Base-by-base conservation (phyloP, 305 asterid species). In the Fraxinus platypoda region DNA sequence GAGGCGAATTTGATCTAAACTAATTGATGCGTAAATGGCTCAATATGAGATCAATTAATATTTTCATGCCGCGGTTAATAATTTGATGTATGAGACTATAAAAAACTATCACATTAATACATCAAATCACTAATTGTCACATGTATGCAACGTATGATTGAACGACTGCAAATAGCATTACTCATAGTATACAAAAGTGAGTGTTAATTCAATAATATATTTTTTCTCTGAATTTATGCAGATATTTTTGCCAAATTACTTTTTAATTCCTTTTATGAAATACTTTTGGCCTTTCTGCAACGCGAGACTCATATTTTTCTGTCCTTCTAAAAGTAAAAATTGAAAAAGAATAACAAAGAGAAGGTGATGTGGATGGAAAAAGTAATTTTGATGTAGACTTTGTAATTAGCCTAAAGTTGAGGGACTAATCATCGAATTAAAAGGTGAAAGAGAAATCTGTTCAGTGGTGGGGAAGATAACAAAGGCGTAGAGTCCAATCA, bases 401-500 rank as follows among this genome's bases (percentile, higher is more conserved):
- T 25, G 72, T 64, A 21, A 64, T 64, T 64, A 64, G 33, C 72
- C 72, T 57, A 64, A 21, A 64, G 33, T 64, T 64, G 15, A 25
- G 72, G 72, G 72, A 64, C 33, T 64, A 64, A 25, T 21, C 33
- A 64, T 64, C 13, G 12, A 23, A 64, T 8, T 8, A 19, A 64
- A 64, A 64, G 33, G 72, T 8, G 33, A 25, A 21, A 64, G 11
- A 25, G 72, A 64, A 64, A 64, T 64, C 26, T 64, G 17, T 17
- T 8, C 17, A 9, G 72, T 64, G 72, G 72, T 8, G 72, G 72
- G 33, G 15, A 64, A 64, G 72, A 64, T 3, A 28, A 81, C 38
- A 75, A 64, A 84, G 82, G 57, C 66, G 73, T 74, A 46, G 74
- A 13, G 85, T 81, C 81, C 54, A 78, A 78, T 85, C 87, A 78